These are phyloP conservation scores for Mycosarcoma mackinlayi DNA, from an alignment of 1,284 basidiomycete species.

Conservation along the genomic window DNA sequence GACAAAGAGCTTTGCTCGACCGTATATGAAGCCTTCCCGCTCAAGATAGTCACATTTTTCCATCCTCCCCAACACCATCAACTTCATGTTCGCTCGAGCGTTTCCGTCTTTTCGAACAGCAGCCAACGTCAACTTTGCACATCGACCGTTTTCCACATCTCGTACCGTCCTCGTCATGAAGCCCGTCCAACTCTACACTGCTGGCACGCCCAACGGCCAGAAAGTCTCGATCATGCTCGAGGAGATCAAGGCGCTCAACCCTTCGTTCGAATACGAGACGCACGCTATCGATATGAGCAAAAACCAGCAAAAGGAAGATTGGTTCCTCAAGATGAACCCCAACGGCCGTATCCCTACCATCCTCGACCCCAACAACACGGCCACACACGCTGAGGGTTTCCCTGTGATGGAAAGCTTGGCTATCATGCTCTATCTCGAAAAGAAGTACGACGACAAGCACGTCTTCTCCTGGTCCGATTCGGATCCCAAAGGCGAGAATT, in stretches of 20 bases:
- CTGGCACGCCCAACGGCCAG: conserved; percentile 79
- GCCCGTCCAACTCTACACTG: conserved; percentile 55
- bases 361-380: conserved; percentile 49
- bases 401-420: conserved; percentile 49
- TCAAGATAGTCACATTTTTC: too few relatives aligned
- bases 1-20: too few relatives aligned
- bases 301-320: conserved; percentile 69
- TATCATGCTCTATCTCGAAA: conserved; percentile 60
- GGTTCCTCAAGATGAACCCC: conserved; percentile 63
- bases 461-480: conserved; percentile 46
- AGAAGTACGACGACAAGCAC: conserved; percentile 56
- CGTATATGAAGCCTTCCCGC: background rate
- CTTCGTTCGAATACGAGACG: conserved; percentile 49
- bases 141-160: conserved; percentile 8
- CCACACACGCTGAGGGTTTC: conserved; percentile 36
- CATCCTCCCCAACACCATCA: background rate
- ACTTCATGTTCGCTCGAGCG: conserved; percentile 75
- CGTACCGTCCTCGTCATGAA: conserved; percentile 30
- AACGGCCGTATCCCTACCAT: conserved; percentile 63
- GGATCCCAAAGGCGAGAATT: conserved; percentile 50
- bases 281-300: conserved; percentile 87
- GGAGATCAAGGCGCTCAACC: conserved; percentile 71
- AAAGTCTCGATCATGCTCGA: conserved; percentile 95
- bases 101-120: conserved; percentile 1
- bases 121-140: background rate